Percentiles rank a stretch among this genome's conserved stretches.
phyloP scores from a whole-genome alignment of 495 filamentous ascomycete genomes.

The Lasiosphaeria hispida region DNA sequence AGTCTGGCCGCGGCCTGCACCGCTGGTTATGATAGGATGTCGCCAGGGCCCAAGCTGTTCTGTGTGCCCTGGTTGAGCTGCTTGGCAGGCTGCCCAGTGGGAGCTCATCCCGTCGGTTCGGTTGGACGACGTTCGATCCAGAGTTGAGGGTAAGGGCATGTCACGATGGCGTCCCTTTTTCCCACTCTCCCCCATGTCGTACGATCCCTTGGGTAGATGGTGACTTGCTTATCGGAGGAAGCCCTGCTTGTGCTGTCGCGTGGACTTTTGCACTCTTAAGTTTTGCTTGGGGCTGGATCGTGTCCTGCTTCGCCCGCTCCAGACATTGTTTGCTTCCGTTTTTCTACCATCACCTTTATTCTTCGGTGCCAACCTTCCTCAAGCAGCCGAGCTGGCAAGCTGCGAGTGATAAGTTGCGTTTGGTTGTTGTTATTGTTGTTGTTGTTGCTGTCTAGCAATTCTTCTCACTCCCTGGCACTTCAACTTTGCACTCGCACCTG shows the following conservation, averaged over 20 bases:
- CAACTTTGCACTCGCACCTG: not conserved
- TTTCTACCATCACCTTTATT: not conserved
- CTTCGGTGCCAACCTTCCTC: not conserved
- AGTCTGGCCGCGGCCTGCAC: slow-evolving; percentile 18
- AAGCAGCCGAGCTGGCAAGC: not conserved
- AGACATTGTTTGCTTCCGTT: not conserved
- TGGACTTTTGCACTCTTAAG: not conserved
- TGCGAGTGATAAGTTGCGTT: too few relatives aligned
- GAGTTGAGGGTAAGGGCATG: not conserved
- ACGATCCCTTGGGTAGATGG: not conserved
- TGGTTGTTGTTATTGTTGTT: not conserved
- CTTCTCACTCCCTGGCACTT: not conserved
- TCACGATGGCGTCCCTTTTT: slow-evolving; percentile 3
- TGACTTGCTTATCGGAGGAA: not conserved
- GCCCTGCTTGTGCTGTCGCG: not conserved
- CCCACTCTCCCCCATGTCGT: slow-evolving; percentile 8
- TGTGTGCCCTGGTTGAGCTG: slow-evolving; percentile 2
- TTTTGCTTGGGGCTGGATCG: not conserved
- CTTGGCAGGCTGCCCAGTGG: slow-evolving; percentile 11
- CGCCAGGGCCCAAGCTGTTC: not conserved
- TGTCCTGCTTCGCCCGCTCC: too few relatives aligned
- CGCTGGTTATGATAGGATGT: slow-evolving; percentile 17
- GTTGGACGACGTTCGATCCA: slow-evolving; percentile 19
- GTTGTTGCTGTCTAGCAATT: not conserved
- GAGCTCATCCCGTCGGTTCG: slow-evolving; percentile 13